These are phyloP conservation scores for Porpolomopsis calyptriformis DNA, from an alignment of 768 basidiomycete species.

Conservation along the genomic window DNA sequence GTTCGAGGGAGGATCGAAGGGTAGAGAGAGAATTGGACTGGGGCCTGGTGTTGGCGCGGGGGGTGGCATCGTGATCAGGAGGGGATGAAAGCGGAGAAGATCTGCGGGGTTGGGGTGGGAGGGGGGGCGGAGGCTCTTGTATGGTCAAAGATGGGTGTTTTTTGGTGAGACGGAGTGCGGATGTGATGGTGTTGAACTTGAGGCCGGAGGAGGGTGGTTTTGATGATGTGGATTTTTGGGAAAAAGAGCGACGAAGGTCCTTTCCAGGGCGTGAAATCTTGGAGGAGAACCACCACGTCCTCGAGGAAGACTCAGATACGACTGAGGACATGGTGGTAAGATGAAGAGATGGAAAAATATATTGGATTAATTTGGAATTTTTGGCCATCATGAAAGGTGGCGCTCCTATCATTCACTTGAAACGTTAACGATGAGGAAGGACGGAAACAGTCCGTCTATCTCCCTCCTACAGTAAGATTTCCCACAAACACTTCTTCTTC, in stretches of 20 bases:
- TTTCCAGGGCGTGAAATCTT: conserved; percentile 18
- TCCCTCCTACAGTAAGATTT: conserved; percentile 39
- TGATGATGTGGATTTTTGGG: conserved; percentile 19
- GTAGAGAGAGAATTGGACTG: conserved; percentile 47
- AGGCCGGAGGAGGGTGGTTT: conserved; percentile 21
- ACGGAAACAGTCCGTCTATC: too few species aligned
- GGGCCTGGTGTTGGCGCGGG: conserved; percentile 23
- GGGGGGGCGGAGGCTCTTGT: conserved; percentile 39
- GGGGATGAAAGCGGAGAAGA: conserved; percentile 15
- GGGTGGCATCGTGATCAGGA: conserved; percentile 13
- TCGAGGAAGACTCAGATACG: conserved; percentile 24
- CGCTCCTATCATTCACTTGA: too few species aligned
- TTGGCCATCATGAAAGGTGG: too few species aligned
- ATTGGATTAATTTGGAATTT: too few species aligned
- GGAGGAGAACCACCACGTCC: conserved; percentile 37
- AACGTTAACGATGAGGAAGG: neutral
- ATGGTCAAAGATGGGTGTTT: conserved; percentile 45
- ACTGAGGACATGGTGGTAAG: conserved; percentile 15
- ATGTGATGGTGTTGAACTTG: conserved; percentile 46
- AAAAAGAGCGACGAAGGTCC: conserved; percentile 21
- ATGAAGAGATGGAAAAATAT: conserved; percentile 10
- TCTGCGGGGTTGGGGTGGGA: conserved; percentile 12
- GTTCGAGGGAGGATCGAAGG: conserved; percentile 41
- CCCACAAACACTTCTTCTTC: too few species aligned
- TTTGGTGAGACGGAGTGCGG: conserved; percentile 57